Conservation (phyloP, 2,329 filamentous ascomycete genomes). For the Dothistroma pini region DNA sequence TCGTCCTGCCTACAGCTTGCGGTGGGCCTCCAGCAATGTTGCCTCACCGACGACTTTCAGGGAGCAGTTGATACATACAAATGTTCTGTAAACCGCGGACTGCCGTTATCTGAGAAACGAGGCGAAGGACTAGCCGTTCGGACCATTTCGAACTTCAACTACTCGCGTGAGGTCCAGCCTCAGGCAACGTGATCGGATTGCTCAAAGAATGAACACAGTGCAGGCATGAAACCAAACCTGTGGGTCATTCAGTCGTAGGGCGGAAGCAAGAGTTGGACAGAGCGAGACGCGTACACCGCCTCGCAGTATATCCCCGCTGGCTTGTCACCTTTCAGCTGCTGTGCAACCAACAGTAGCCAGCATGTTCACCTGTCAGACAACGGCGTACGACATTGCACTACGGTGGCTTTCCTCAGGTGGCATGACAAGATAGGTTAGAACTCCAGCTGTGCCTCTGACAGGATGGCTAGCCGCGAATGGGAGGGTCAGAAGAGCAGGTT, state of each 20-base stretch:
- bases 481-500: conserved; percentile 1
- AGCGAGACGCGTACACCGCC: neutral
- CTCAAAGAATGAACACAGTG: neutral
- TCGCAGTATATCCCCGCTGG: neutral
- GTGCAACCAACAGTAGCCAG: neutral
- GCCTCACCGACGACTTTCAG: neutral
- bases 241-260: too few relatives aligned
- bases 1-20: neutral
- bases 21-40: neutral
- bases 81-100: conserved; percentile 28
- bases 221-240: too few relatives aligned
- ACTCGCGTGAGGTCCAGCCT: neutral
- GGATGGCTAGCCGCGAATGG: conserved; percentile 6
- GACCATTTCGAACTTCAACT: neutral
- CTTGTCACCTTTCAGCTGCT: neutral
- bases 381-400: neutral
- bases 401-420: neutral
- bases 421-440: neutral
- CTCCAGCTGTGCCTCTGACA: conserved; percentile 10
- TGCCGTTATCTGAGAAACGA: conserved; percentile 19
- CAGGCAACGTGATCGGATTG: neutral
- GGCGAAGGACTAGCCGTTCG: conserved; percentile 20
- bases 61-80: conserved; percentile 21
- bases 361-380: neutral
- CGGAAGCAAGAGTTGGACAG: too few relatives aligned